Conservation (phyloP, 2,329 filamentous ascomycete genomes). For the Orbilia ellipsospora region DNA sequence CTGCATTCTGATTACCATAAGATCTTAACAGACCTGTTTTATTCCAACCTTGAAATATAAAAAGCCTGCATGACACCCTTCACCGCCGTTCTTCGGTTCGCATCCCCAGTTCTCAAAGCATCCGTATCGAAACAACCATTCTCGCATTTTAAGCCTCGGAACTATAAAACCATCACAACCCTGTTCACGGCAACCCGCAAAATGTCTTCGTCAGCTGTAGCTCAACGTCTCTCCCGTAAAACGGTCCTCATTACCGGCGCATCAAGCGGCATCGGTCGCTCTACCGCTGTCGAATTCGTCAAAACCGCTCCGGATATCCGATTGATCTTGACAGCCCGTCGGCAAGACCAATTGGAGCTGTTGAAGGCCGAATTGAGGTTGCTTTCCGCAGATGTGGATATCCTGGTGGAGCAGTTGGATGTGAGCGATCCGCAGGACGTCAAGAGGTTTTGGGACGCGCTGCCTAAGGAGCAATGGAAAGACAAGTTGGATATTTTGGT, state of each 20-base stretch:
- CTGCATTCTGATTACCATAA: no score
- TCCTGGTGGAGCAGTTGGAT: constrained; percentile 85
- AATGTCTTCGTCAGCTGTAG: constrained; percentile 69
- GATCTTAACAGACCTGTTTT: neutral
- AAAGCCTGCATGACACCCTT: constrained; percentile 45
- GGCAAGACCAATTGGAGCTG: constrained; percentile 80
- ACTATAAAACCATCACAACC: no score
- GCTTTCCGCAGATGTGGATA: constrained; percentile 82
- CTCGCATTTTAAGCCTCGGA: neutral
- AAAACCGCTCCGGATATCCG: constrained; percentile 83
- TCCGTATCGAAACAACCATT: constrained; percentile 6
- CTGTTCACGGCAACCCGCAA: constrained; percentile 11
- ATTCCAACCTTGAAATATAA: neutral
- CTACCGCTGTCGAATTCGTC: constrained; percentile 90
- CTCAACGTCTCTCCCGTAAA: constrained; percentile 89
- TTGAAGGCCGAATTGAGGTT: constrained; percentile 79
- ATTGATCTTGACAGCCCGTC: constrained; percentile 87
- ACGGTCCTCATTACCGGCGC: constrained; percentile 92
- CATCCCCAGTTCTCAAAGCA: constrained; percentile 25
- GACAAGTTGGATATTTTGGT: constrained; percentile 84
- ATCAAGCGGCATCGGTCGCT: constrained; percentile 87
- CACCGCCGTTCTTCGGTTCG: constrained; percentile 32
- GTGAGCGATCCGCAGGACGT: constrained; percentile 83
- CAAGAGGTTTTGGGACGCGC: constrained; percentile 72
- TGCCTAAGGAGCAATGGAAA: constrained; percentile 81